Evolutionary conservation across 2,329 filamentous ascomycete genomes (phyloP).

Genomic region (Colletotrichum liriopes): DNA sequence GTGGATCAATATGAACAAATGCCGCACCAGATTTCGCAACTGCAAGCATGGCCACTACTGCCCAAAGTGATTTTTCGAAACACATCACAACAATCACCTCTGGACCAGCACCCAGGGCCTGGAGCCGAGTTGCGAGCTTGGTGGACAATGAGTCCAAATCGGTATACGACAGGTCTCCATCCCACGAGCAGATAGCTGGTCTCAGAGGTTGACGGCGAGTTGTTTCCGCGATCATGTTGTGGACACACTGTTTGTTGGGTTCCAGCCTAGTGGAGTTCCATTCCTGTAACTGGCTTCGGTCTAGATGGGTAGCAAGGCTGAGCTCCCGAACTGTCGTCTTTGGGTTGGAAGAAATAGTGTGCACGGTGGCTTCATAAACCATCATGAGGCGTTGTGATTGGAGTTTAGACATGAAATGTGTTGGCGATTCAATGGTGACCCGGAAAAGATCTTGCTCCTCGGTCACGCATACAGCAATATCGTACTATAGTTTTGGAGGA

Average conservation of each 20-base stretch:
- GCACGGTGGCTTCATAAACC: neutral
- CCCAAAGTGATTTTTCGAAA: conserved; percentile 50
- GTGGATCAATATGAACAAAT: conserved; percentile 50
- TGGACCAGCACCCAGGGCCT: conserved; percentile 41
- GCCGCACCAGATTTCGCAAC: conserved; percentile 52
- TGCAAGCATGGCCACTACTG: conserved; percentile 49
- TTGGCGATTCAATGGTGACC: conserved; percentile 18
- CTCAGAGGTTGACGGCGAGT: neutral
- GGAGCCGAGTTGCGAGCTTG: conserved; percentile 40
- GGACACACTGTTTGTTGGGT: conserved; percentile 36
- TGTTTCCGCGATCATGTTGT: conserved; percentile 25
- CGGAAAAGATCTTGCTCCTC: conserved; percentile 1
- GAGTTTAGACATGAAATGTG: conserved; percentile 22
- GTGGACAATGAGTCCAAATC: conserved; percentile 44
- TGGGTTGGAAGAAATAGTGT: neutral
- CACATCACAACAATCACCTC: conserved; percentile 47
- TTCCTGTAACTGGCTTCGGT: conserved; percentile 5
- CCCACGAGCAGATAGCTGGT: conserved; percentile 45
- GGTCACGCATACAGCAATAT: conserved; percentile 25
- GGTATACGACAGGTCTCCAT: conserved; percentile 44
- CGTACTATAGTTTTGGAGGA: neutral
- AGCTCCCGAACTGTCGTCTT: neutral
- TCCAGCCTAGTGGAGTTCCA: conserved; percentile 9
- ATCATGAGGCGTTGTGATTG: conserved; percentile 12
- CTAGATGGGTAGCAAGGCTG: conserved; percentile 16